Evolutionary conservation across 1,284 basidiomycete genomes (phyloP).

Genomic region (Takashimella tepidaria): DNA sequence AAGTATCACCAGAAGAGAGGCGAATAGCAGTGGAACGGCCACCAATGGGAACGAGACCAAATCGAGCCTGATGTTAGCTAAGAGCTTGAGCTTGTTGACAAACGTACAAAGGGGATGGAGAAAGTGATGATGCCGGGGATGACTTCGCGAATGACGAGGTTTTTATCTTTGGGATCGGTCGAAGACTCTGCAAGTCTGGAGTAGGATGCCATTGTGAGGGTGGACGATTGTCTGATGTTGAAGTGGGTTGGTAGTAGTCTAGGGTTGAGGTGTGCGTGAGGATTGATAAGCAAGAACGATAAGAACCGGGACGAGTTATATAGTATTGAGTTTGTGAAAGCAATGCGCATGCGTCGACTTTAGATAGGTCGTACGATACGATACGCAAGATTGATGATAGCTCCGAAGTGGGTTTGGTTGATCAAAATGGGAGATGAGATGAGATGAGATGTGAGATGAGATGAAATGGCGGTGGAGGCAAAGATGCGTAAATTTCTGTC

Average conservation of each 20-base stretch:
- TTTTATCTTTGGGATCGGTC: conserved; percentile 27
- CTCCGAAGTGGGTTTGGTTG: too few relatives aligned
- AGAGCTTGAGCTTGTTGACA: not conserved
- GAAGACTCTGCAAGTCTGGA: conserved; percentile 15
- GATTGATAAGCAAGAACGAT: not conserved
- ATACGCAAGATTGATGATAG: too few relatives aligned
- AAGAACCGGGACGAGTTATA: not conserved
- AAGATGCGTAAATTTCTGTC: too few relatives aligned
- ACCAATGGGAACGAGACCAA: conserved; percentile 65
- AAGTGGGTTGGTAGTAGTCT: not conserved
- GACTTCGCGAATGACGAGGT: conserved; percentile 43
- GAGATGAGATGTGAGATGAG: too few relatives aligned
- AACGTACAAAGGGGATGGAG: conserved; percentile 44
- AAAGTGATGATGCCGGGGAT: conserved; percentile 45
- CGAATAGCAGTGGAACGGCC: conserved; percentile 78
- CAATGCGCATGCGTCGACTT: not conserved
- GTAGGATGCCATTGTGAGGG: conserved; percentile 3
- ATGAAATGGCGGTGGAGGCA: too few relatives aligned
- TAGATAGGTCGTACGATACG: not conserved
- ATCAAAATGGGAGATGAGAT: too few relatives aligned
- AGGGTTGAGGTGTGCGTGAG: too few relatives aligned
- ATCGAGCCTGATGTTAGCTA: conserved; percentile 49
- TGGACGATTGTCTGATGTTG: too few relatives aligned
- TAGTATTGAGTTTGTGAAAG: too few relatives aligned
- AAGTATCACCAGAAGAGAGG: conserved; percentile 55